Evolutionary conservation across 2,329 filamentous ascomycete genomes (phyloP), one percentile per base, ranked within the genome.

Genomic region (Aschersonia sp.): DNA sequence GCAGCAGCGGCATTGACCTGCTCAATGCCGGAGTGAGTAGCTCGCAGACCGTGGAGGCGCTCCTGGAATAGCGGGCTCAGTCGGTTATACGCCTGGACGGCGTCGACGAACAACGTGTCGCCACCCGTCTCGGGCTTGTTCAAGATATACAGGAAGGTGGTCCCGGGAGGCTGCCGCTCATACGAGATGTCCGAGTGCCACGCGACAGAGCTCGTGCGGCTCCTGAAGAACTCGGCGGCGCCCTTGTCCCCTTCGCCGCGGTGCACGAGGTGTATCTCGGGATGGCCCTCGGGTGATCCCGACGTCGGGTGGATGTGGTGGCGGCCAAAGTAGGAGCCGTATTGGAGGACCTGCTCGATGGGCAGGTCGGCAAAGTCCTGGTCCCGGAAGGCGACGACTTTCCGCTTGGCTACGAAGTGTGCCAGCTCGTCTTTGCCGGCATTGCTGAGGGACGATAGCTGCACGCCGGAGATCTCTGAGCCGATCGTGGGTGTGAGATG

Each of bases 101-200:
- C 79, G 60, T 94, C 84, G 43, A 74, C 79, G 57, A 94, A 95
- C 4, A 94, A 68, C 0, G 88, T 95, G 60, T 95, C 88, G 44
- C 88, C 89, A 37, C 88, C 88, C 1, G 78, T 81, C 40, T 77
- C 71, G 1, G 88, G 88, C 43, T 78, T 81, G 59, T 95, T 87
- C n/a, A 96, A 75, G 45, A 88, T 73, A 60, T 94, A 94, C 37
- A 95, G 66, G 65, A 95, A 94, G 0, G 89, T 94, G 0, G 87
- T 95, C 32, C 87, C 87, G 0, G 89, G 87, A 1, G 89, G 87
- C 66, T 96, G 88, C 54, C 77, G 69, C 68, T 95, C 89, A 60
- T 94, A 95, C 0, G 84, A 85, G 1, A 94, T 82, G 55, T 95
- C 88, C 0, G 81, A 85, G 67, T 95, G 88, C 87, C 87, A 95